A percentile compares a stretch with the other conserved stretches of the same genome.
phyloP scores from a whole-genome alignment of 352 stramenopile genomes.

The Lagenidium sp. region DNA sequence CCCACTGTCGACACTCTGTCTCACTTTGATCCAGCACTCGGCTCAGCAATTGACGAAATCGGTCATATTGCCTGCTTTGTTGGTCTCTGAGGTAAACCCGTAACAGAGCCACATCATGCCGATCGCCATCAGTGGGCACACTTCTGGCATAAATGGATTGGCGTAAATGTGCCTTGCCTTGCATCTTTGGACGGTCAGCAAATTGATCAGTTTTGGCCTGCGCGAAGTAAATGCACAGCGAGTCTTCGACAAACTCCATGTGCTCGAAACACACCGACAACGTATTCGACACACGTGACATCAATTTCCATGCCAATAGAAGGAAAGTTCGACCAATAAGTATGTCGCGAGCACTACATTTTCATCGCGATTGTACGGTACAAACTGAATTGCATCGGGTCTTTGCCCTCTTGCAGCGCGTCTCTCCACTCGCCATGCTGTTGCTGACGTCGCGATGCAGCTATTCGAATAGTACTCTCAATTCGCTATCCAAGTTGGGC shows the following conservation, averaged over 20 bases:
- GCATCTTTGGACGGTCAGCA: constrained; percentile 3
- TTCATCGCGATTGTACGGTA: neutral
- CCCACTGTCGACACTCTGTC: constrained; percentile 4
- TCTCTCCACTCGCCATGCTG: neutral
- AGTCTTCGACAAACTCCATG: constrained; percentile 16
- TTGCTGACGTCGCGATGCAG: neutral
- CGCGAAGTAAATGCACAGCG: constrained; percentile 19
- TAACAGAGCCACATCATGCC: neutral
- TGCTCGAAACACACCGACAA: constrained; percentile 6
- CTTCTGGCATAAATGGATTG: constrained; percentile 12
- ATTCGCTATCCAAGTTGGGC: neutral
- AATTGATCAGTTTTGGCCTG: constrained; percentile 21
- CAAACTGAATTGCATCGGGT: neutral
- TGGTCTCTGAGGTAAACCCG: neutral
- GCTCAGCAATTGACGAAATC: neutral
- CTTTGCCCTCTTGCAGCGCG: neutral
- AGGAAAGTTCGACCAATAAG: neutral
- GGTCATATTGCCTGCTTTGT: too few species aligned
- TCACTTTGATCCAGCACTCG: neutral
- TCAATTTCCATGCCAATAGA: neutral
- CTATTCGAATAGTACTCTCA: neutral
- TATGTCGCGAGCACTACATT: neutral
- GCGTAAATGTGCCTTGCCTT: constrained; percentile 18
- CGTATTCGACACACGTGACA: neutral
- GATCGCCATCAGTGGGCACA: constrained; percentile 17